Conservation (phyloP, 352 stramenopile species). For the Aphanomyces cochlioides region DNA sequence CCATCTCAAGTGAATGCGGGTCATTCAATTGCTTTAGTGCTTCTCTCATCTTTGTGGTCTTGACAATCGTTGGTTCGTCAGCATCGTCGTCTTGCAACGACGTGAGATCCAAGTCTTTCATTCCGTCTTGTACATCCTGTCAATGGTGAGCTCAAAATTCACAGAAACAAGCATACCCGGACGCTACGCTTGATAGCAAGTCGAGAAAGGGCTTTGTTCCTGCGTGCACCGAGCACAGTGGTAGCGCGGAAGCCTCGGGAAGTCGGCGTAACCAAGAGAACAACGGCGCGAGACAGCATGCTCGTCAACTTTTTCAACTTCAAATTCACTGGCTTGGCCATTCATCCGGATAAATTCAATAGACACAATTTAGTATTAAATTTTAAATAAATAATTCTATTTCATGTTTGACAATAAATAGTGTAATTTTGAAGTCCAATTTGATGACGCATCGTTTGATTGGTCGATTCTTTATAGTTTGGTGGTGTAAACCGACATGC, state of each 20-base stretch:
- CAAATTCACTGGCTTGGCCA: neutral
- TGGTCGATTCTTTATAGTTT: too few species aligned
- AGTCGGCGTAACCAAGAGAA: neutral
- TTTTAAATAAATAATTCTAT: too few species aligned
- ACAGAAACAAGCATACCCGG: conserved; percentile 5
- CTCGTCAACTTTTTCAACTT: neutral
- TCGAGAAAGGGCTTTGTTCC: conserved; percentile 16
- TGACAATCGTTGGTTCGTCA: neutral
- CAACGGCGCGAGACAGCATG: conserved; percentile 9
- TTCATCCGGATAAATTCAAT: conserved; percentile 9
- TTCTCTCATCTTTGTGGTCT: conserved; percentile 17
- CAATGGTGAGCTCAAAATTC: neutral
- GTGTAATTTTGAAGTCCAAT: too few species aligned
- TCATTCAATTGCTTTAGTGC: conserved; percentile 19
- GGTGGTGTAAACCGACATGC: too few species aligned
- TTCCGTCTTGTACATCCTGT: conserved; percentile 21
- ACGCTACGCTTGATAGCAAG: conserved; percentile 25
- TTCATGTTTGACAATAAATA: too few species aligned
- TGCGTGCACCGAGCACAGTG: conserved; percentile 5
- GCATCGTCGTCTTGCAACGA: conserved; percentile 10
- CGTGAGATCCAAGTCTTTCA: conserved; percentile 18
- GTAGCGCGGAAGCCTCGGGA: conserved; percentile 6
- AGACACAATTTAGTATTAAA: neutral
- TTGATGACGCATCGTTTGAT: too few species aligned
- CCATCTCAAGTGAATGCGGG: conserved; percentile 18